Evolutionary conservation across 805 yeast species (phyloP), one percentile per base, ranked within the genome.

Genomic region (Tetrapisispora pingtungensis): DNA sequence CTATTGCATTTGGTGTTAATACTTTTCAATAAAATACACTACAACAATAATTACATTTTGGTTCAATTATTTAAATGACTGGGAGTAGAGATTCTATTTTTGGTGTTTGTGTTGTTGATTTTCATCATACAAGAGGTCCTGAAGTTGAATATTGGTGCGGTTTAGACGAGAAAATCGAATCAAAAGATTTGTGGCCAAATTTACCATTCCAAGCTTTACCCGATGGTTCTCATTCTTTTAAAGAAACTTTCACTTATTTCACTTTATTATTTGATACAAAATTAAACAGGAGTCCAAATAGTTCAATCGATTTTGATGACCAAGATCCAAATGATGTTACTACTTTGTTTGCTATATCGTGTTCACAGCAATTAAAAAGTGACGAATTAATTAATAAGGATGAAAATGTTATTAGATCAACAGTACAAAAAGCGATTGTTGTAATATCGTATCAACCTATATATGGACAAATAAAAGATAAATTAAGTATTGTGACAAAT

Each of bases 141-240:
- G 97, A 93, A 60, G 78, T 93, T 20, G 97, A 90, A 62, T 88
- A 85, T 65, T 85, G 96, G 87, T 72, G 81, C 18, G 78, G 80
- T 3, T 44, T 58, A 22, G 69, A 72, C 1, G 63, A 66, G 35
- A 58, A 58, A 24, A 54, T 62, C 14, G 48, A 57, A 31, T 57
- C 72, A 1, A 36, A 49, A 6, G 55, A 65, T 3, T 65, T 83
- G 17, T 93, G 96, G 89, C 88, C 93, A 10, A 79, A 81, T 56
- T 65, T 93, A 35, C 94, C 98, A 3, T 93, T 93, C 58, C 97
- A 89, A 59, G 95, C 96, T 1, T 67, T 93, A 19, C 97, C 98
- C 0, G 98, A 93, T 64, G 97, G 97, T 4, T 81, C 94, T 2
- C 98, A 93, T 61, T 72, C 89, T 19, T 90, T 81, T 58, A 95